These are phyloP conservation scores for Triangularia verruculosa DNA, from an alignment of 2,329 filamentous ascomycete species.

Conservation along the genomic window DNA sequence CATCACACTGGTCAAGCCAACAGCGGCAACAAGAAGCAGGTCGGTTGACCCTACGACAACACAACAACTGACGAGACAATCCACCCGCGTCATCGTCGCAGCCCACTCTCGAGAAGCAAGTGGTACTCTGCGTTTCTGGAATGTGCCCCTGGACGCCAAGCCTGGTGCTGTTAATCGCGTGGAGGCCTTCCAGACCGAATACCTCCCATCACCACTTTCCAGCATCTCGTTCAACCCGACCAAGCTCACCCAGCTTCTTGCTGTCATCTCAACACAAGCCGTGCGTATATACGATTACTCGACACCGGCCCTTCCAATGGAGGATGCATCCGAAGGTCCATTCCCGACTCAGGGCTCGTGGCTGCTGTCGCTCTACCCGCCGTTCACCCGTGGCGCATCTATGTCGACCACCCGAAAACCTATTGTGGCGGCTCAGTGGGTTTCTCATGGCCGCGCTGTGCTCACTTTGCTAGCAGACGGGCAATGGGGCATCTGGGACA, in stretches of 20 bases:
- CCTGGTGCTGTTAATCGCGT: constrained; percentile 36
- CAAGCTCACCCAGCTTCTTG: constrained; percentile 56
- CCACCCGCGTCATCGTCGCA: constrained; percentile 53
- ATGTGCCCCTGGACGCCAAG: constrained; percentile 48
- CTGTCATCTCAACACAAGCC: constrained; percentile 53
- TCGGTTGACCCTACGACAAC: constrained; percentile 39
- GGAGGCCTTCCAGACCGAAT: constrained; percentile 60
- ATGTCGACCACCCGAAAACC: constrained; percentile 49
- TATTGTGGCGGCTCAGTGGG: constrained; percentile 62
- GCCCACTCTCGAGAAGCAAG: constrained; percentile 59
- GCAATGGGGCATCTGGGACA: constrained; percentile 67
- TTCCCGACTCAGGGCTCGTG: constrained; percentile 60
- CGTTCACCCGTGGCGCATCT: constrained; percentile 48
- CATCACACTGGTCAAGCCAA: constrained; percentile 49
- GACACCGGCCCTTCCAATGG: constrained; percentile 48
- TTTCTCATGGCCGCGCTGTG: constrained; percentile 57
- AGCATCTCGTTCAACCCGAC: constrained; percentile 61
- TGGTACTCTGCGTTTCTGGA: constrained; percentile 57
- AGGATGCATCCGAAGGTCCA: constrained; percentile 49
- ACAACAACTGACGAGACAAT: constrained; percentile 23
- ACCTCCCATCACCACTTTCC: constrained; percentile 51
- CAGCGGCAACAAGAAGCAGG: constrained; percentile 34
- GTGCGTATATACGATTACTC: constrained; percentile 63
- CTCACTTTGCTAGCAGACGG: constrained; percentile 59
- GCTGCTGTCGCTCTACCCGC: constrained; percentile 60